These are phyloP conservation scores for Magnolia sinica DNA, from an alignment of 164 flowering plant genomes.

Conservation along the genomic window DNA sequence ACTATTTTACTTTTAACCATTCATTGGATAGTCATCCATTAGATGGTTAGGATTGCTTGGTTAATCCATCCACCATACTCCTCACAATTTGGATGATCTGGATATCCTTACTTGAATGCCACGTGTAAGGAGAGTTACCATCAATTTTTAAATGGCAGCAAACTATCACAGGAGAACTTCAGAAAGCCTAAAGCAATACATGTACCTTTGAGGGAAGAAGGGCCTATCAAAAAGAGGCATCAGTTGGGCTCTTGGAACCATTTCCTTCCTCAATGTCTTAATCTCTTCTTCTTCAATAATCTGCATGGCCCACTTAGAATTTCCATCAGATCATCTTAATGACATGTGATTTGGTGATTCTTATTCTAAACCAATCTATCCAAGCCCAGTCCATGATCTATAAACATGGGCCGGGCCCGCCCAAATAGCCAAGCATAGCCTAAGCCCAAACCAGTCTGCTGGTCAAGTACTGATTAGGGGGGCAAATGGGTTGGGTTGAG, in stretches of 20 bases:
- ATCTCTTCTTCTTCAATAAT: conserved; percentile 78
- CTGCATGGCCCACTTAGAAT: conserved; percentile 20
- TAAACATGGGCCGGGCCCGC: not conserved
- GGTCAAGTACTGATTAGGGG: not conserved
- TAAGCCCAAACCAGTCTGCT: not conserved
- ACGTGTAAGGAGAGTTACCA: too few relatives aligned
- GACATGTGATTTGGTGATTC: not conserved
- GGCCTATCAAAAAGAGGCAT: conserved; percentile 83
- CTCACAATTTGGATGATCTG: too few relatives aligned
- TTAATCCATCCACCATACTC: too few relatives aligned
- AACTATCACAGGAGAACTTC: not conserved
- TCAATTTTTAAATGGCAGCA: too few relatives aligned
- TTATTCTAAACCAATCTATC: not conserved
- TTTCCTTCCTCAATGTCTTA: conserved; percentile 63
- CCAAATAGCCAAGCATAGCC: not conserved
- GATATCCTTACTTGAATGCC: too few relatives aligned
- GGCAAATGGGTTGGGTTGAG: not conserved
- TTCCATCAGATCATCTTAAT: not conserved
- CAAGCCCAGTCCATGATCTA: not conserved
- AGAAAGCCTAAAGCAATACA: not conserved
- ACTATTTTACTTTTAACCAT: too few relatives aligned
- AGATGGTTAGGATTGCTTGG: too few relatives aligned
- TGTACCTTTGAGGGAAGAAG: conserved; percentile 74
- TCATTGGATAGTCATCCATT: too few relatives aligned
- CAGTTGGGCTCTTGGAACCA: conserved; percentile 81